Base-by-base conservation (phyloP, 1,284 basidiomycete species). In the Flammula alnicola region DNA sequence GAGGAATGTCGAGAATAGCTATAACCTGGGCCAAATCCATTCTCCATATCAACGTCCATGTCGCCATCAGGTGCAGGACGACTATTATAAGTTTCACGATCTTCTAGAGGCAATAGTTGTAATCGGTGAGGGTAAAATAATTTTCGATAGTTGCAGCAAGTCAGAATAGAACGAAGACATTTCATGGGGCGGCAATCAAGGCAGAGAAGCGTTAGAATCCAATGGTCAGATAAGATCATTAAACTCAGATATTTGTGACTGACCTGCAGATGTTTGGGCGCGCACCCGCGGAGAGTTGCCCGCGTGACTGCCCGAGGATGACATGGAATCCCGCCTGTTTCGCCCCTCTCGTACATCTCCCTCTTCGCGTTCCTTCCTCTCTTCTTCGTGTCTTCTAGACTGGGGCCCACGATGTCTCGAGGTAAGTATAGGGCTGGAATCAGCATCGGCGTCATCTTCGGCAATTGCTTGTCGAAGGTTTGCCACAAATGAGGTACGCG, bases 341-440 rank as follows among this genome's bases (percentile, higher is more conserved):
- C 23, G 16, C 6, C 14, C 33, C 5, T 42, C 10, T 20, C 10
- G 16, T 25, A 14, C 76, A 2, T 74, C 73, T 36, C 11, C 12
- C 6, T 77, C 74, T 42, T 68, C 66, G 17, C 73, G n/a, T n/a
- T n/a, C n/a, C n/a, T n/a, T n/a, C n/a, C n/a, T n/a, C n/a, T n/a
- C 12, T 5, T 77, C 74, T 42, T 68, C 66, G 17, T 72, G 70
- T 57, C 76, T 76, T 45, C 76, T 74, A 67, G 31, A 74, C 73
- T 60, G 77, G 32, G 57, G 48, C 12, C 49, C 59, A 16, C 54
- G 53, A 55, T 46, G n/a, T n/a, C 75, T 74, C 38, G 78, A 78
- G 39, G 61, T 62, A 33, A 76, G 67, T 12, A 77, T 54, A 9
- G 80, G 77, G 62, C 81, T 78, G 47, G 69, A 62, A 49, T 79